A percentile compares a stretch with the other conserved stretches of the same genome.
Evolutionary conservation across 1,139 yeast genomes (phyloP).

Genomic region (Yamadazyma dushanensis): DNA sequence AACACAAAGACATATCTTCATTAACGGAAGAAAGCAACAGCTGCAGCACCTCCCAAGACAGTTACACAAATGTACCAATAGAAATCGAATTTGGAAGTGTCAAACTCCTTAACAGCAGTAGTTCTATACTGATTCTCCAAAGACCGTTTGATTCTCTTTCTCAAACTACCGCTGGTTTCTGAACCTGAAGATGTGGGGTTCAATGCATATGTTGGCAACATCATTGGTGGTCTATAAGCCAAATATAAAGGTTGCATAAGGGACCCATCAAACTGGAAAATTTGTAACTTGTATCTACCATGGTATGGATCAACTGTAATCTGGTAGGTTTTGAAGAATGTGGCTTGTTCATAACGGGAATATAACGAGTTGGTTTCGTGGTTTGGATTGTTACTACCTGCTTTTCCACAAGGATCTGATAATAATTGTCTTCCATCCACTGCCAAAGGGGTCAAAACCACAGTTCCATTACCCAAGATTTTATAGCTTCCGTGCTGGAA

Average conservation of each 20-base stretch:
- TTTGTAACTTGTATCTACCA: slow-evolving; percentile 74
- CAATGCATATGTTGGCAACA: slow-evolving; percentile 90
- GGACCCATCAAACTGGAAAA: slow-evolving; percentile 81
- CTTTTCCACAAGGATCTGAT: slow-evolving; percentile 76
- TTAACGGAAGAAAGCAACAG: slow-evolving; percentile 17
- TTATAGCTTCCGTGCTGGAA: slow-evolving; percentile 89
- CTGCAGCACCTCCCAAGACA: slow-evolving; percentile 26
- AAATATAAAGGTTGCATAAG: slow-evolving; percentile 84
- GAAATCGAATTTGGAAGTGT: slow-evolving; percentile 44
- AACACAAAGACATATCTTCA: too few species aligned
- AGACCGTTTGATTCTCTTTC: slow-evolving; percentile 60
- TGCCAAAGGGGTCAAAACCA: slow-evolving; percentile 68
- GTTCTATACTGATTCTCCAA: slow-evolving; percentile 81
- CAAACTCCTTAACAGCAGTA: slow-evolving; percentile 56
- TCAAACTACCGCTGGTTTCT: slow-evolving; percentile 39
- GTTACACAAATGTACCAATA: slow-evolving; percentile 46
- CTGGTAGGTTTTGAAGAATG: slow-evolving; percentile 56
- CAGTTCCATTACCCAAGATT: slow-evolving; percentile 61
- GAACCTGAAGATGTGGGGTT: slow-evolving; percentile 69
- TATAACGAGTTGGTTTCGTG: slow-evolving; percentile 48
- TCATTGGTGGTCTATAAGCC: slow-evolving; percentile 91
- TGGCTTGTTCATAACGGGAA: slow-evolving; percentile 68
- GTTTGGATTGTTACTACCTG: slow-evolving; percentile 28
- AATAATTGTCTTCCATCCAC: slow-evolving; percentile 93
- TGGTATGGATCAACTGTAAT: slow-evolving; percentile 74